Conservation (phyloP, 2,329 filamentous ascomycete genomes). For the Botrytis galanthina region DNA sequence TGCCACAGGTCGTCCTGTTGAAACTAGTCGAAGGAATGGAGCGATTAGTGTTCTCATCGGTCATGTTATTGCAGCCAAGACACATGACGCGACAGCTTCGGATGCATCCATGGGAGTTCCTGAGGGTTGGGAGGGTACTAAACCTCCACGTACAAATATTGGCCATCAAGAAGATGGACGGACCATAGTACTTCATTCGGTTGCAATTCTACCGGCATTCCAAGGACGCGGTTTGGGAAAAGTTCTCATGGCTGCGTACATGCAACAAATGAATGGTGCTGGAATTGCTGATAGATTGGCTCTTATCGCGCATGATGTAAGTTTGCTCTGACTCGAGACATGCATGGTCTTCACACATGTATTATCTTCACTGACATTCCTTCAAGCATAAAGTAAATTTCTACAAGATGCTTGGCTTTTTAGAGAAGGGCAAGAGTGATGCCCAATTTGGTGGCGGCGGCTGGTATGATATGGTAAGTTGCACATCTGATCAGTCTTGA, state of each 20-base stretch:
- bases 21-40: constrained; percentile 57
- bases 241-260: constrained; percentile 71
- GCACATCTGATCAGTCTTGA: neutral
- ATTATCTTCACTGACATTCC: constrained; percentile 9
- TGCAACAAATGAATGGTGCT: constrained; percentile 71
- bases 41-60: constrained; percentile 65
- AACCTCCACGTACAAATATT: constrained; percentile 45
- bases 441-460: constrained; percentile 73
- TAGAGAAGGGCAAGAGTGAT: constrained; percentile 63
- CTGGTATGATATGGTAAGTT: constrained; percentile 76
- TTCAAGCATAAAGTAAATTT: constrained; percentile 63
- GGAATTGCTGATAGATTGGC: constrained; percentile 70
- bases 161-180: constrained; percentile 73
- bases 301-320: constrained; percentile 71
- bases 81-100: constrained; percentile 59
- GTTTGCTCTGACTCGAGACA: constrained; percentile 29
- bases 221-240: constrained; percentile 73
- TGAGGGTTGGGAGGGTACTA: constrained; percentile 57
- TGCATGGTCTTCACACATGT: neutral
- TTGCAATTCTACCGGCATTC: constrained; percentile 74
- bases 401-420: constrained; percentile 75
- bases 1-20: constrained; percentile 54
- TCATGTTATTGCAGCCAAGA: constrained; percentile 75
- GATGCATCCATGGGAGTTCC: constrained; percentile 77
- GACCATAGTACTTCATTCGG: constrained; percentile 78